Evolutionary conservation across 148 eudicot genomes (phyloP).

Genomic region (Rhododendron henanense): DNA sequence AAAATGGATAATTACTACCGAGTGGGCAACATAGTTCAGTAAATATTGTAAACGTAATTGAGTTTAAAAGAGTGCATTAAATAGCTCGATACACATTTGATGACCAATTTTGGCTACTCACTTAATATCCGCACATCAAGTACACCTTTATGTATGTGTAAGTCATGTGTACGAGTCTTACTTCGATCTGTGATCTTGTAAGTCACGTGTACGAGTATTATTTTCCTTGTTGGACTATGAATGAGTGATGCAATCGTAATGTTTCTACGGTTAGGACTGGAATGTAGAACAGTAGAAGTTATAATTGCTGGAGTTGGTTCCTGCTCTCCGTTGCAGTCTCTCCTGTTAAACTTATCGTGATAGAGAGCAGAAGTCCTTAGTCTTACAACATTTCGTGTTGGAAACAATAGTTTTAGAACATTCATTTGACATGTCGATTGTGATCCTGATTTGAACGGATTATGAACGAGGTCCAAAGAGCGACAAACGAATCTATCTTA

Average conservation of each 20-base stretch:
- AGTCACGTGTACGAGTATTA: too few relatives aligned
- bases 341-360: neutral
- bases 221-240: neutral
- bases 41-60: slow-evolving; percentile 7
- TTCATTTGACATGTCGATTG: neutral
- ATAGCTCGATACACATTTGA: neutral
- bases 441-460: neutral
- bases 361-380: neutral
- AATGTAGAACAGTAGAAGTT: neutral
- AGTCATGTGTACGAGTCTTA: neutral
- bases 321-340: neutral
- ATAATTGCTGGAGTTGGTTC: neutral
- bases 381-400: neutral
- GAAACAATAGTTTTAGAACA: neutral
- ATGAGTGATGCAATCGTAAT: neutral
- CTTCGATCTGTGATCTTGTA: neutral
- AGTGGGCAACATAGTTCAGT: neutral
- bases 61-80: neutral
- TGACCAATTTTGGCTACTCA: neutral
- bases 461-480: neutral
- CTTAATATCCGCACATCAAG: neutral
- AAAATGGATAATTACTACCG: neutral
- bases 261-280: neutral
- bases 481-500: neutral
- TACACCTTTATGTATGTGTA: neutral